A percentile compares a stretch with the other conserved stretches of the same genome.
Evolutionary conservation across 1,284 basidiomycete genomes (phyloP).

Genomic region (Amylostereum areolatum): DNA sequence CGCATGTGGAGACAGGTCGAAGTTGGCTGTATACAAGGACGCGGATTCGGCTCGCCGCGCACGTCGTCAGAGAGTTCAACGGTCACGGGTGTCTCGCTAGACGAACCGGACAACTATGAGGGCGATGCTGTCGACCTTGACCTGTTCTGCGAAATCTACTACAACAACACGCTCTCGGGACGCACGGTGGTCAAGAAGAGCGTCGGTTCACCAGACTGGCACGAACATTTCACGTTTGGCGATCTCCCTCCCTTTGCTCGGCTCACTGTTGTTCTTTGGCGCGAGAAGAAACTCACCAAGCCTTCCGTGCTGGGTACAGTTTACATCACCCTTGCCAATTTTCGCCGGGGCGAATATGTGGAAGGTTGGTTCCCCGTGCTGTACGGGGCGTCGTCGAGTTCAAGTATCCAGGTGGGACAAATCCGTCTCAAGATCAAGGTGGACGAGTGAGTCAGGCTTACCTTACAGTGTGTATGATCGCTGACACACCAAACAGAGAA

Average conservation of each 20-base stretch:
- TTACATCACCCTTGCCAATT: constrained; percentile 60
- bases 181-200: constrained; percentile 69
- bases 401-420: constrained; percentile 63
- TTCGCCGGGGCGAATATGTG: constrained; percentile 62
- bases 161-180: constrained; percentile 60
- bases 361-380: constrained; percentile 84
- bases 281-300: constrained; percentile 58
- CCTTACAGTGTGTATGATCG: constrained; percentile 6
- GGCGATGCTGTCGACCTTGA: constrained; percentile 56
- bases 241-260: constrained; percentile 69
- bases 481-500: constrained; percentile 41
- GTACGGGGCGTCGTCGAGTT: constrained; percentile 37
- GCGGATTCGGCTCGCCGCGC: constrained; percentile 48
- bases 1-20: constrained; percentile 82
- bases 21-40: constrained; percentile 61
- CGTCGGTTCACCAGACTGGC: constrained; percentile 65
- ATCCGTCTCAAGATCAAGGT: constrained; percentile 65
- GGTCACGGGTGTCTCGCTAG: constrained; percentile 8
- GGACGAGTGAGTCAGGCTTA: constrained; percentile 56
- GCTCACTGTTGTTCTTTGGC: constrained; percentile 57
- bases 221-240: constrained; percentile 66
- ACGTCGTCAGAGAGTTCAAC: constrained; percentile 2
- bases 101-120: constrained; percentile 22
- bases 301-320: constrained; percentile 53
- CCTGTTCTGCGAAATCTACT: constrained; percentile 62